Conservation (phyloP, 768 basidiomycete genomes). For the Auriscalpium orientale region DNA sequence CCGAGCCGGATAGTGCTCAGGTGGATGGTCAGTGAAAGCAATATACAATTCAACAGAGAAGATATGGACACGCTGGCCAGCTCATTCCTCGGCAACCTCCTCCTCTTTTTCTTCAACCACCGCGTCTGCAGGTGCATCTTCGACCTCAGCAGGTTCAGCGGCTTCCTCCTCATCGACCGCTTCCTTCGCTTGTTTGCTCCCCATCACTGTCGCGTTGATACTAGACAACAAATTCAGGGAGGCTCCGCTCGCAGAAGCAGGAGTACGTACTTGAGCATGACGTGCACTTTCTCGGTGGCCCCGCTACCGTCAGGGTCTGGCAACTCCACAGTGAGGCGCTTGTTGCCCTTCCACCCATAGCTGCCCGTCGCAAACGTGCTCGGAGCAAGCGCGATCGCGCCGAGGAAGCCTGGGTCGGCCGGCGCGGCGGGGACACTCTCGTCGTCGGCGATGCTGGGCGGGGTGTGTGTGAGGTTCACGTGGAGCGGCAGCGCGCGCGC, state of each 20-base stretch:
- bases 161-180: conserved; percentile 30
- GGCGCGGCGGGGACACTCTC: conserved; percentile 27
- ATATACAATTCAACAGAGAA: too few species aligned
- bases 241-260: background rate
- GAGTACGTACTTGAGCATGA: conserved; percentile 61
- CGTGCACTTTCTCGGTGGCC: conserved; percentile 59
- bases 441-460: conserved; percentile 35
- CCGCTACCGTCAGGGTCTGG: conserved; percentile 39
- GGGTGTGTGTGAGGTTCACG: conserved; percentile 59
- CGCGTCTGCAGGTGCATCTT: background rate
- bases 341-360: conserved; percentile 80
- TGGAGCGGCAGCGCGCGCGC: conserved; percentile 64
- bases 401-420: conserved; percentile 56
- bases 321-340: conserved; percentile 59
- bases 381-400: conserved; percentile 47
- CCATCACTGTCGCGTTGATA: conserved; percentile 70
- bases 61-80: too few species aligned
- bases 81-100: background rate
- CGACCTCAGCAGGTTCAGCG: conserved; percentile 18
- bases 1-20: too few species aligned
- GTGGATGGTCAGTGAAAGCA: too few species aligned
- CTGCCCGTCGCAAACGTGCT: conserved; percentile 65
- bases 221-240: conserved; percentile 27
- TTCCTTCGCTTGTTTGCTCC: conserved; percentile 49
- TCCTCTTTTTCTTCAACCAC: background rate